phyloP scores from a whole-genome alignment of 257 asterid species.

The Fraxinus anomala region DNA sequence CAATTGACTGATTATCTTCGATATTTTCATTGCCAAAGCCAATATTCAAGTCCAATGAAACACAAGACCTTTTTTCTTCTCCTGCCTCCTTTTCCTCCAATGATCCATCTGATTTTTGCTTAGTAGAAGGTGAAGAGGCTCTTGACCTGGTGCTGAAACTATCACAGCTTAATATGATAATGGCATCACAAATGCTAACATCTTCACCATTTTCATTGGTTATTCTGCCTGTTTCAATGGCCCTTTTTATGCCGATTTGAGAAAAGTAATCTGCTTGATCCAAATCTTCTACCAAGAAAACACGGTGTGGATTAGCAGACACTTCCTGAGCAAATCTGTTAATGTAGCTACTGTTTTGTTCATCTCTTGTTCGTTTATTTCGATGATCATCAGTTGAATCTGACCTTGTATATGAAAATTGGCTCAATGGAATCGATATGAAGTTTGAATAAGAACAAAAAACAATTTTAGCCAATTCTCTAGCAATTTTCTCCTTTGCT shows the following conservation, averaged over 20 bases:
- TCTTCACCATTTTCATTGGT: constrained; percentile 46
- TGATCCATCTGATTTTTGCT: constrained; percentile 29
- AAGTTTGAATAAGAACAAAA: constrained; percentile 66
- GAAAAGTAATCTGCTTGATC: constrained; percentile 54
- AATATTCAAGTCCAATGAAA: constrained; percentile 62
- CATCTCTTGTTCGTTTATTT: constrained; percentile 62
- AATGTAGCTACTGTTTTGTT: constrained; percentile 44
- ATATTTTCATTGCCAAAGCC: constrained; percentile 37
- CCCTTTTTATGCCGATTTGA: constrained; percentile 46
- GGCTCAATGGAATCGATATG: constrained; percentile 44
- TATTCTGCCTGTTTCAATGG: constrained; percentile 61
- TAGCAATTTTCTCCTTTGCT: constrained; percentile 61
- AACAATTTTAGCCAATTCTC: constrained; percentile 67
- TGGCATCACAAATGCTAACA: constrained; percentile 61
- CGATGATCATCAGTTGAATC: constrained; percentile 37
- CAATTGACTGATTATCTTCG: constrained; percentile 35
- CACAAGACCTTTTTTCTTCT: constrained; percentile 24
- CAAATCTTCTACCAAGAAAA: constrained; percentile 63
- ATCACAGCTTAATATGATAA: constrained; percentile 61
- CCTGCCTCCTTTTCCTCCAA: constrained; percentile 6
- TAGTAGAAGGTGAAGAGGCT: constrained; percentile 43
- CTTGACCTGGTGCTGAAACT: constrained; percentile 47
- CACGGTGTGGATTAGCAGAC: constrained; percentile 57
- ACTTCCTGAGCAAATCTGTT: constrained; percentile 50
- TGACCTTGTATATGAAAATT: constrained; percentile 35